Evolutionary conservation across 192 early-diverging fungal genomes (phyloP), one percentile per base, ranked within the genome.

Genomic region (Lunasporangiospora selenospora): DNA sequence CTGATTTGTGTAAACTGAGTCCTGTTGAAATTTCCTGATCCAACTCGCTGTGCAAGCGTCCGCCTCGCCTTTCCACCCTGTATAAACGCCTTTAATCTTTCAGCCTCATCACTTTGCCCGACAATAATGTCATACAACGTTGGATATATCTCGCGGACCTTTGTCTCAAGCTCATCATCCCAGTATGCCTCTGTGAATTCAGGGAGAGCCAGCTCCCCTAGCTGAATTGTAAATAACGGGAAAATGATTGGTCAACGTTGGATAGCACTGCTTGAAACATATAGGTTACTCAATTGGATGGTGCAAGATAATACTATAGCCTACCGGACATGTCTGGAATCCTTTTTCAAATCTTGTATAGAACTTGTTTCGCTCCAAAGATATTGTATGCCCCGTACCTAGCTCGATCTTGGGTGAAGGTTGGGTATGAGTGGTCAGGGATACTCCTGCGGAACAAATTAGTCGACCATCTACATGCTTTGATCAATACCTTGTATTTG

Each of bases 281-380:
- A n/a, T n/a, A 54, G 11, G 19, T 27, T 12, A n/a, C 10, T 2
- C 7, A 48, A 7, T 15, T 15, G 16, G 6, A 21, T 11, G 7
- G 34, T 24, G 1, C 10, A 23, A n/a, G 3, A 8, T 13, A 36
- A 36, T 37, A 26, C 11, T 13, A 32, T 0, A 43, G 23, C 51
- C 32, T 63, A 73, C 69, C 18, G 12, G 60, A 58, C 69, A 73
- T 19, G 59, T 73, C 49, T 51, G 53, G 27, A 73, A 73, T 3
- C 49, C 69, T 33, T 62, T 63, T 23, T 73, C 60, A 30, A 63
- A 73, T 43, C 49, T 31, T 41, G 69, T 63, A 52, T 43, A 73
- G 23, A 73, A 73, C 23, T 58, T 58, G 38, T 58, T 62, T 30
- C 69, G 54, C 37, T 73, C 69, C 13, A 73, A 40, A 6, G 69